phyloP scores from a whole-genome alignment of 148 eudicot species.

The Vaccinium macrocarpon region DNA sequence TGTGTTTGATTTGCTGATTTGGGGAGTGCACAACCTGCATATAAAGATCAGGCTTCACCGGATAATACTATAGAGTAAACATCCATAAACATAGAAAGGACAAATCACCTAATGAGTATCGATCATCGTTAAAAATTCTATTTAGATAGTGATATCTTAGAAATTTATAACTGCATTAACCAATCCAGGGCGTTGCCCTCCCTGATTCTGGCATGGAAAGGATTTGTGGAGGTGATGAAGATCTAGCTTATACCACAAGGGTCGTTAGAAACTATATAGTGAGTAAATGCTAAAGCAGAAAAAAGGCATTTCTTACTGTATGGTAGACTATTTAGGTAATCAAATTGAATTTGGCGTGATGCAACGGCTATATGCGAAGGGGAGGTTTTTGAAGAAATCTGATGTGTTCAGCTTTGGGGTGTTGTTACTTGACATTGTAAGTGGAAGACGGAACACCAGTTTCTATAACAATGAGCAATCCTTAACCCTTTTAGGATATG shows the following conservation, averaged over 20 bases:
- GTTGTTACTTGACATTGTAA: conserved; percentile 36
- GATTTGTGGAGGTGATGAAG: conserved; percentile 49
- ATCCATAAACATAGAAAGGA: too few relatives aligned
- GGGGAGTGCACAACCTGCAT: background rate
- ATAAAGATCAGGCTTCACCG: background rate
- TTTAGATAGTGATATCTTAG: too few relatives aligned
- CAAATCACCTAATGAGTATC: too few relatives aligned
- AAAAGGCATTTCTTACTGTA: too few relatives aligned
- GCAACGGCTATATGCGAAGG: conserved; percentile 35
- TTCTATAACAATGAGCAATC: conserved; percentile 21
- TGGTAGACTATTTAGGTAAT: background rate
- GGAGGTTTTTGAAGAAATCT: conserved; percentile 38
- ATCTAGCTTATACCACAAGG: conserved; percentile 44
- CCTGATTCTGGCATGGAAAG: conserved; percentile 59
- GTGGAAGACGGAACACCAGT: conserved; percentile 33
- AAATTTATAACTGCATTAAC: background rate
- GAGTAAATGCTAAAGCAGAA: conserved; percentile 16
- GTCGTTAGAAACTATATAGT: conserved; percentile 48
- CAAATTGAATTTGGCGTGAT: background rate
- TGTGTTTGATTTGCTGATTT: background rate
- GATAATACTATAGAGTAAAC: too few relatives aligned
- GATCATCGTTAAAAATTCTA: too few relatives aligned
- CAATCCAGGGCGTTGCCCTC: conserved; percentile 10
- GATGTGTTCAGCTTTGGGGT: conserved; percentile 42
- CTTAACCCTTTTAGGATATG: conserved; percentile 24